Conservation (phyloP, 1,284 basidiomycete species). For the Cutaneotrichosporon sp. region DNA sequence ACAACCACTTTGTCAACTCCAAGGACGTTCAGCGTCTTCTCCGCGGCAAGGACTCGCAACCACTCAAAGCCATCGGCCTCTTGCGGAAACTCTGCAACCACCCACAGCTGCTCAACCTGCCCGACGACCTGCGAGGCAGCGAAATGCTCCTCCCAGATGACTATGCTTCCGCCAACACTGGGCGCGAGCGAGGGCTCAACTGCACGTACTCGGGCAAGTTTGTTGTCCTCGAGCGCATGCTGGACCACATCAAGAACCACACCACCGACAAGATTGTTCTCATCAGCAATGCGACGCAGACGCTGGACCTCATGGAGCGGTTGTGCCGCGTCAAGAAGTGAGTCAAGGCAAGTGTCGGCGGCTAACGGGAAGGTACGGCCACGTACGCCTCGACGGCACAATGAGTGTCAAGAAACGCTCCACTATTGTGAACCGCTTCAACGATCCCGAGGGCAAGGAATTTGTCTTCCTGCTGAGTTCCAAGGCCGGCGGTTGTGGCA, state of each 20-base stretch:
- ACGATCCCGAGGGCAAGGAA: conserved; percentile 89
- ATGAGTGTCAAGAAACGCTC: conserved; percentile 93
- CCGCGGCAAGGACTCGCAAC: conserved; percentile 85
- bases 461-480: conserved; percentile 93
- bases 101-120: conserved; percentile 84
- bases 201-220: conserved; percentile 89
- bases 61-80: conserved; percentile 93
- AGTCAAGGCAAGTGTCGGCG: conserved; percentile 16
- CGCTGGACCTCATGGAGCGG: conserved; percentile 88
- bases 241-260: conserved; percentile 69
- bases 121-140: conserved; percentile 78
- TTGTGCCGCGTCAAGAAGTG: conserved; percentile 77
- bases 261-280: conserved; percentile 97
- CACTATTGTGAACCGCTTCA: conserved; percentile 96
- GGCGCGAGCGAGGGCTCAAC: conserved; percentile 57
- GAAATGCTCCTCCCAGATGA: conserved; percentile 79
- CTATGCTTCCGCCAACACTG: conserved; percentile 47
- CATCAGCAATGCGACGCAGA: conserved; percentile 98
- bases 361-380: conserved; percentile 66
- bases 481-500: conserved; percentile 96
- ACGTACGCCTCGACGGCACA: conserved; percentile 86
- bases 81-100: conserved; percentile 98
- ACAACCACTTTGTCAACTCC: conserved; percentile 88
- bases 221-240: conserved; percentile 84
- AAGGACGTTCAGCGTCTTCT: conserved; percentile 90